phyloP scores from a whole-genome alignment of 495 filamentous ascomycete genomes.

The Podospora bellae-mahoneyi region DNA sequence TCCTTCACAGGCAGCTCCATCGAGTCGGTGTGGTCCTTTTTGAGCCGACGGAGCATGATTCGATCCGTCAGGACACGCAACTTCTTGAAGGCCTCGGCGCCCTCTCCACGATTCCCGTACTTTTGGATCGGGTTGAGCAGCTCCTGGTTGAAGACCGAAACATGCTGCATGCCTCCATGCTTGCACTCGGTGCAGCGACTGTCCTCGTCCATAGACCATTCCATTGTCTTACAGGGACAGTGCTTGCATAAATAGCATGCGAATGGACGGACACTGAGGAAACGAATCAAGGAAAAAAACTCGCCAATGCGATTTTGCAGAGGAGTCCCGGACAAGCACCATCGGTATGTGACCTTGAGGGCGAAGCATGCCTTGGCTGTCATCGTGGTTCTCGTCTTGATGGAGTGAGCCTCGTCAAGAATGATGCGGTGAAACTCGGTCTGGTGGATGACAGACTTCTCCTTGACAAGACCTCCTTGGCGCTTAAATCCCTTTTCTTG shows the following conservation, averaged over 20 bases:
- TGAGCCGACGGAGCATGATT: conserved; percentile 92
- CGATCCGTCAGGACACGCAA: conserved; percentile 80
- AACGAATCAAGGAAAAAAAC: conserved; percentile 91
- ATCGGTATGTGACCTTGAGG: conserved; percentile 78
- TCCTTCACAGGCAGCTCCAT: conserved; percentile 97
- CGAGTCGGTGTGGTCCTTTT: conserved; percentile 82
- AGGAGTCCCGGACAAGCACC: conserved; percentile 93
- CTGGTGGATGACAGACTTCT: conserved; percentile 82
- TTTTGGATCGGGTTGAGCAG: conserved; percentile 76
- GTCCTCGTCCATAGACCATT: conserved; percentile 73
- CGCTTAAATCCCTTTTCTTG: conserved; percentile 88
- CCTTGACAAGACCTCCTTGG: conserved; percentile 63
- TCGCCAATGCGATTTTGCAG: conserved; percentile 96
- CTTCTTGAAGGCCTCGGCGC: conserved; percentile 69
- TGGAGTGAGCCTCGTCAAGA: conserved; percentile 93
- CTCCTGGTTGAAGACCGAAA: conserved; percentile 95
- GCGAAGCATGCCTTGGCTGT: conserved; percentile 94
- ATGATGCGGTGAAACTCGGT: conserved; percentile 88
- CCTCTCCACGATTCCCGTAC: conserved; percentile 47
- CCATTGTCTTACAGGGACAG: conserved; percentile 73
- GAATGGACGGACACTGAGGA: conserved; percentile 82
- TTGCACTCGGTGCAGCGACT: conserved; percentile 64
- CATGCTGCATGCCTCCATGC: conserved; percentile 72
- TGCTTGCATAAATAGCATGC: conserved; percentile 88
- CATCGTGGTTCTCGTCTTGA: conserved; percentile 85